Evolutionary conservation across 75 land plant species (phyloP).

Genomic region (Azolla pinnata): DNA sequence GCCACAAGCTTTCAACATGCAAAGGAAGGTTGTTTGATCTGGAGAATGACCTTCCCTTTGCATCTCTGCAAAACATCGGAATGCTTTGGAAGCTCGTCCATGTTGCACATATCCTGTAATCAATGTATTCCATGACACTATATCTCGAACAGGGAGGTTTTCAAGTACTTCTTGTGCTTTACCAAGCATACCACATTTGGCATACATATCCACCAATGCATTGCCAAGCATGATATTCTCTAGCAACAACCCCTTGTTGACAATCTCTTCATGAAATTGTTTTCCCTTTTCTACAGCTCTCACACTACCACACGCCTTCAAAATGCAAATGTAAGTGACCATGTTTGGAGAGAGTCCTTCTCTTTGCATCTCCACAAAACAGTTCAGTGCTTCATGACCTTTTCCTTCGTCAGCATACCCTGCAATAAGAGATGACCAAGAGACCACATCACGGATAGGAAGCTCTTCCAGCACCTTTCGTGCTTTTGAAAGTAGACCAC

Average conservation of each 20-base stretch:
- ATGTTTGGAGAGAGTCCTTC: too few species aligned
- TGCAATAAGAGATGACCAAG: too few species aligned
- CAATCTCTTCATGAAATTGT: too few species aligned
- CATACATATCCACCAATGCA: constrained; percentile 15
- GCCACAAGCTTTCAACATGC: constrained; percentile 11
- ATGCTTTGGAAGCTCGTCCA: constrained; percentile 9
- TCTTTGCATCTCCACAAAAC: too few species aligned
- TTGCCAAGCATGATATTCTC: constrained; percentile 6
- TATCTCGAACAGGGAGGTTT: constrained; percentile 3
- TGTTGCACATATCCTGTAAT: constrained; percentile 11
- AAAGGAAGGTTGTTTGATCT: background rate
- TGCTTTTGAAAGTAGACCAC: too few species aligned
- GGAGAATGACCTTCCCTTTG: constrained; percentile 2
- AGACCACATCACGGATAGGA: too few species aligned
- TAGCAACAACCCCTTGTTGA: background rate
- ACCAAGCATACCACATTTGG: constrained; percentile 8
- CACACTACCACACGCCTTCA: too few species aligned
- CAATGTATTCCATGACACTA: constrained; percentile 13
- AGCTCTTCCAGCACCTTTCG: too few species aligned
- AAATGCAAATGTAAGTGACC: too few species aligned
- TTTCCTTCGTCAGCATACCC: too few species aligned
- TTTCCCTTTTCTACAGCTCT: too few species aligned
- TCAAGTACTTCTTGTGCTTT: constrained; percentile 7
- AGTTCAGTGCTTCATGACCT: too few species aligned
- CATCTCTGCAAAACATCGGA: constrained; percentile 1